Base-by-base conservation (phyloP, 208 protist species). In the Acanthamoeba healyi region DNA sequence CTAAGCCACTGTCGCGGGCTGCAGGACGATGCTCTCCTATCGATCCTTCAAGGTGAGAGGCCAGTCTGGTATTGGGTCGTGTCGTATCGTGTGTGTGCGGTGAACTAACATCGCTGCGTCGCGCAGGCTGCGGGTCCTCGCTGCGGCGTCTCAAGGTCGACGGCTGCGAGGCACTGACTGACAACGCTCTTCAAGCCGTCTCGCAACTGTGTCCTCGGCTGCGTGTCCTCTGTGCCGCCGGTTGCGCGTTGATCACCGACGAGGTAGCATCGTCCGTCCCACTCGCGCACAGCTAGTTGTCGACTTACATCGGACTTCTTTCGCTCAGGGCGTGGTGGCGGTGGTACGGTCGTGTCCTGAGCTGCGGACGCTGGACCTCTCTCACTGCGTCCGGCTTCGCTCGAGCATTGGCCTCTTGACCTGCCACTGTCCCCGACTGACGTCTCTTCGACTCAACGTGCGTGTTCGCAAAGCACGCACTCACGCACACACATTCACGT, bases 91-190 rank as follows among this genome's bases (percentile, higher is more conserved):
- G 29, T 17, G 36, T 44, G 29, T 7, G 38, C 70, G 15, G 9
- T 79, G 36, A 79, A 44, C n/a, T n/a, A n/a, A n/a, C n/a, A n/a
- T n/a, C n/a, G n/a, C n/a, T n/a, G n/a, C n/a, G n/a, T n/a, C n/a
- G n/a, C 24, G 29, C 17, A 79, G 70, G 70, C 17, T 79, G 70
- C 38, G 70, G 34, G 6, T 5, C 24, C 4, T 46, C 34, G 29
- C 36, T 79, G 38, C 10, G 34, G 29, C 70, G 70, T 9, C 70
- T 79, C 4, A 19, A n/a, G 9, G 29, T 79, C 5, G 24, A 44
- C 36, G 70, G 38, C 14, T 79, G 70, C 38, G 70, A 19, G 70
- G 70, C 36, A 24, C 70, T 79, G 70, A 79, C 70, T 9, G 70
- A 79, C 70, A 4, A 79, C 38, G 70, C 38, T 3, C 29, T 79